phyloP scores from a whole-genome alignment of 306 rosid genomes.

The Prunus campanulata region DNA sequence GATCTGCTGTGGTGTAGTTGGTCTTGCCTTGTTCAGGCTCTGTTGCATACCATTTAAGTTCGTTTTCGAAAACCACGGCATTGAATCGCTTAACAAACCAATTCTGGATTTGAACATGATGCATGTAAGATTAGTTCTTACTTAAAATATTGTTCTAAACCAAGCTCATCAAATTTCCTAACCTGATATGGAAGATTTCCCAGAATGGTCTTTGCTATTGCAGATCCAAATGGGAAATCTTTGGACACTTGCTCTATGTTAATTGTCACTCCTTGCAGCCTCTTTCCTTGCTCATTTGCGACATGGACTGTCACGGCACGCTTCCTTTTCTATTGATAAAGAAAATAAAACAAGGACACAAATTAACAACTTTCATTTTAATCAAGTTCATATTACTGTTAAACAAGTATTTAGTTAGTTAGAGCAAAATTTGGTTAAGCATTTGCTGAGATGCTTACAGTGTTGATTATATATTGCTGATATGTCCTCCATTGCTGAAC shows the following conservation, averaged over 20 bases:
- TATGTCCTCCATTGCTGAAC: conserved; percentile 61
- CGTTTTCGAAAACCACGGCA: conserved; percentile 86
- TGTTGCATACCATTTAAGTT: conserved; percentile 94
- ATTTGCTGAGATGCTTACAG: conserved; percentile 33
- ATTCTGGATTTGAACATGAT: conserved; percentile 36
- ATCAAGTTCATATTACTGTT: too few species aligned
- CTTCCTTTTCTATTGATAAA: conserved; percentile 52
- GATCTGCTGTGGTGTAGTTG: conserved; percentile 63
- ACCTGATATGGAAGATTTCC: conserved; percentile 87
- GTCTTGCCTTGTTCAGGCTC: conserved; percentile 69
- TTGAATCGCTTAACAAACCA: conserved; percentile 87
- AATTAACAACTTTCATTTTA: neutral
- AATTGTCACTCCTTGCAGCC: conserved; percentile 55
- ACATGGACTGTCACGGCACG: conserved; percentile 77
- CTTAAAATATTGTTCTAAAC: neutral
- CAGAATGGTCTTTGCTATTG: conserved; percentile 74
- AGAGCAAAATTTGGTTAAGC: too few species aligned
- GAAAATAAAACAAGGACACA: neutral
- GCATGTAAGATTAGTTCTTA: neutral
- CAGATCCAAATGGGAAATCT: conserved; percentile 90
- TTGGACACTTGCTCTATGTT: conserved; percentile 53
- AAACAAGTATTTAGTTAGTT: too few species aligned
- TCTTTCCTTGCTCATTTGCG: conserved; percentile 51
- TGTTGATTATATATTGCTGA: conserved; percentile 68
- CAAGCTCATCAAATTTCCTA: neutral